Percentiles rank a stretch among this genome's conserved stretches.
Evolutionary conservation across 352 stramenopile species (phyloP).

Genomic region (Globisporangium nodosum): DNA sequence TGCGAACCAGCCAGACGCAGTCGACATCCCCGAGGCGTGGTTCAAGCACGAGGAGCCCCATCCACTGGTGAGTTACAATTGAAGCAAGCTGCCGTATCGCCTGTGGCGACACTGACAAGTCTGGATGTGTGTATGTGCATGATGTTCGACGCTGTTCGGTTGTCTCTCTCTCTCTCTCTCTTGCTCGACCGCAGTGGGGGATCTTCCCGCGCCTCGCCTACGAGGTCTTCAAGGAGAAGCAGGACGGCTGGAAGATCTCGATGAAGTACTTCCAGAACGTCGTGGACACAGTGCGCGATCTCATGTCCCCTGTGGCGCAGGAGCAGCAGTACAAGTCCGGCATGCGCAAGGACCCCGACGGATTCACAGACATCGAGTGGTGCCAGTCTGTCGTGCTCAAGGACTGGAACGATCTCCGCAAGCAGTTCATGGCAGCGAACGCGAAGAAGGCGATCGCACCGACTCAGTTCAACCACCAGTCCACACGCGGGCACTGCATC

Average conservation of each 20-base stretch:
- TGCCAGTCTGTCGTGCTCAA: conserved; percentile 90
- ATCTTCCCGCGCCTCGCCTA: conserved; percentile 91
- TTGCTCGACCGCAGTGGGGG: conserved; percentile 52
- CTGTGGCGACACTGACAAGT: too few species aligned
- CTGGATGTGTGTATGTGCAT: not conserved
- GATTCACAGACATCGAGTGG: conserved; percentile 95
- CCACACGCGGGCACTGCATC: conserved; percentile 92
- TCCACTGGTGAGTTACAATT: conserved; percentile 29
- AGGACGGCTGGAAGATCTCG: conserved; percentile 95
- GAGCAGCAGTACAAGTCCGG: conserved; percentile 94
- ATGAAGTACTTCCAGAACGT: conserved; percentile 98
- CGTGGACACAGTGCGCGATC: conserved; percentile 92
- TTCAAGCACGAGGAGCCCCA: conserved; percentile 91
- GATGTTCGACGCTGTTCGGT: conserved; percentile 3
- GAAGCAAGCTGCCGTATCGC: not conserved
- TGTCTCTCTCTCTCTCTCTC: not conserved
- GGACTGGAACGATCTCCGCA: conserved; percentile 91
- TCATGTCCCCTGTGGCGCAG: conserved; percentile 91
- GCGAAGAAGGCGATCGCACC: conserved; percentile 91
- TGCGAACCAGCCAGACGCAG: conserved; percentile 66
- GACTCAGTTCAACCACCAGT: conserved; percentile 94
- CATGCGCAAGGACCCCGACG: conserved; percentile 92
- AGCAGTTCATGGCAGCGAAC: conserved; percentile 90
- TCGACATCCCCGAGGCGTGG: conserved; percentile 92
- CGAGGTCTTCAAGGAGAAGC: conserved; percentile 92